Evolutionary conservation across 208 protist species (phyloP), one percentile per base, ranked within the genome.

Genomic region (Porcisia hertigi): DNA sequence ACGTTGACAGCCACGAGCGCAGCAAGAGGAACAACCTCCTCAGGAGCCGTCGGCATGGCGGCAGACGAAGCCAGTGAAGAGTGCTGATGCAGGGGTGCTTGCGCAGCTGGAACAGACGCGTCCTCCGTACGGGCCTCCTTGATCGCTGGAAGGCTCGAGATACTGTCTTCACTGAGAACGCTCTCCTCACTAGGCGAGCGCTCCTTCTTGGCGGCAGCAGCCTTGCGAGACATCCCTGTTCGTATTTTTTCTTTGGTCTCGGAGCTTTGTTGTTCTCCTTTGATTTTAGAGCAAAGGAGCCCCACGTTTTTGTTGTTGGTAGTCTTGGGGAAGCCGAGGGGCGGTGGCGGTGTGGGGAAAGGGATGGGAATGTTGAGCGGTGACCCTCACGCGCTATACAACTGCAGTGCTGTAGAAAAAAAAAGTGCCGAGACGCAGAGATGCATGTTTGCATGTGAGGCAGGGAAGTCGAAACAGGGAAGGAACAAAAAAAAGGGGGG

Each of bases 1-100:
- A 92, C 84, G 54, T 88, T 78, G 1, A 82, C 79, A 3, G 88
- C 88, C 67, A 85, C 84, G 0, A 96, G 59, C 8, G 90, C 84
- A 2, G 92, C 78, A 18, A 96, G 73, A 18, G 92, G 86, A 20
- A 96, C 88, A 45, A 92, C 77, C 65, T 93, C 88, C 70, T 92
- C 86, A 20, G 39, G 18, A 36, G 73, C 73, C 12, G 53, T 49
- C 67, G 67, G 70, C 58, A 57, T 64, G 41, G 66, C 66, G 23
- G 69, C 62, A 65, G 67, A 73, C 3, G 67, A 39, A 3, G 43
- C 54, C 2, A 54, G 66, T 57, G 66, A 18, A 14, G 66, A 71
- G 3, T 34, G 12, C 8, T 55, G 47, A 34, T 9, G 23, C 18
- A n/a, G 41, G 39, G 23, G 64, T 58, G 6, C 63, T 55, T 79